Conservation (phyloP, 2,329 filamentous ascomycete genomes). For the Chaetomium sp. region DNA sequence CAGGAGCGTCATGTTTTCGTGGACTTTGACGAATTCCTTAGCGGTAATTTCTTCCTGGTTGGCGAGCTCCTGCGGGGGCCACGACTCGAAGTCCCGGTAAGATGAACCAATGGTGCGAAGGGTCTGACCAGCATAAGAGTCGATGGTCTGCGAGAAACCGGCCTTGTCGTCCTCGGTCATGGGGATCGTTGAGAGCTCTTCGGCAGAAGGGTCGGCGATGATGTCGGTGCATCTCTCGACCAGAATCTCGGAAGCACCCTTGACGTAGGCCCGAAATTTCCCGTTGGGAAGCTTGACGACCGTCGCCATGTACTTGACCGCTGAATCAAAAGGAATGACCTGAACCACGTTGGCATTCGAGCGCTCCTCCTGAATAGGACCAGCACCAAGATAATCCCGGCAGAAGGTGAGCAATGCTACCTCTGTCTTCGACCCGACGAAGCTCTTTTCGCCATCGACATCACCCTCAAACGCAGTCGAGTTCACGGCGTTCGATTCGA, state of each 20-base stretch:
- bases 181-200: slow-evolving; percentile 41
- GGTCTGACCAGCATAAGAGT: slow-evolving; percentile 57
- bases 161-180: slow-evolving; percentile 53
- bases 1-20: slow-evolving; percentile 67
- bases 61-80: slow-evolving; percentile 24
- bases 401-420: slow-evolving; percentile 46
- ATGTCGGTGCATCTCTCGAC: slow-evolving; percentile 38
- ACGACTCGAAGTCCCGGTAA: slow-evolving; percentile 61
- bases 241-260: slow-evolving; percentile 53
- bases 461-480: slow-evolving; percentile 50
- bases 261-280: slow-evolving; percentile 46
- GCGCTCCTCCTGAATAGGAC: slow-evolving; percentile 39
- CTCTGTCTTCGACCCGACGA: slow-evolving; percentile 50
- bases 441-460: slow-evolving; percentile 30
- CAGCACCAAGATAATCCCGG: slow-evolving; percentile 40
- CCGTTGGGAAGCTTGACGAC: slow-evolving; percentile 39
- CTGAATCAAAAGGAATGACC: slow-evolving; percentile 49
- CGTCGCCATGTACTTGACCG: slow-evolving; percentile 51
- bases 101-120: slow-evolving; percentile 69
- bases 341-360: slow-evolving; percentile 40
- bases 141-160: slow-evolving; percentile 48
- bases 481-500: slow-evolving; percentile 36
- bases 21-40: slow-evolving; percentile 52
- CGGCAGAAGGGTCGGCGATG: slow-evolving; percentile 42
- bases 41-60: slow-evolving; percentile 54